phyloP scores from a whole-genome alignment of 345 rosid genomes.

The Arabidopsis suecica region DNA sequence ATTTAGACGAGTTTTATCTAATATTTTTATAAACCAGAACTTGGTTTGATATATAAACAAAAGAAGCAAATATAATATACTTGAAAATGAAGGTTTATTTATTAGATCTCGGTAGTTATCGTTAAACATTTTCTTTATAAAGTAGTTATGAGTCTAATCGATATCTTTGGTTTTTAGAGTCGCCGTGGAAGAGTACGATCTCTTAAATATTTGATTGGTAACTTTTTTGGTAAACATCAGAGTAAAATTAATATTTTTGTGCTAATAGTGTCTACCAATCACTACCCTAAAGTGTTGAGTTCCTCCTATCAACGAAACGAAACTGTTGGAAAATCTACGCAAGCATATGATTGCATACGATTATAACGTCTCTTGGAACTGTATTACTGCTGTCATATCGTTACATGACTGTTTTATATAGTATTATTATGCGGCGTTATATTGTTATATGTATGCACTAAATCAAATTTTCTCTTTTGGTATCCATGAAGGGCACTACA shows the following conservation, averaged over 20 bases:
- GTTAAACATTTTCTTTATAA: neutral
- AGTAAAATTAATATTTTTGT: no score
- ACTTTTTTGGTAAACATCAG: no score
- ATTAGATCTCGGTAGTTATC: neutral
- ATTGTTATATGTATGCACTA: neutral
- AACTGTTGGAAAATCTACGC: no score
- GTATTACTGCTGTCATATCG: conserved; percentile 7
- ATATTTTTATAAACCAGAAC: neutral
- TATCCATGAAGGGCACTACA: conserved; percentile 12
- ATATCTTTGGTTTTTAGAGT: neutral
- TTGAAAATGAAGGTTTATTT: conserved; percentile 1
- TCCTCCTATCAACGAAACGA: no score
- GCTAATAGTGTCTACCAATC: no score
- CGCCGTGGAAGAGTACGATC: neutral
- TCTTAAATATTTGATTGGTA: neutral
- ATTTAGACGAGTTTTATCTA: no score
- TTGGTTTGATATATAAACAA: conserved; percentile 11
- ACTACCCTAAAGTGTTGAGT: no score
- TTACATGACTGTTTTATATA: conserved; percentile 1
- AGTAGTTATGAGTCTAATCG: neutral
- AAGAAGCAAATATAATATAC: conserved; percentile 4
- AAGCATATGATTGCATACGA: no score
- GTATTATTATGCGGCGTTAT: neutral
- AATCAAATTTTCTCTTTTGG: conserved; percentile 3
- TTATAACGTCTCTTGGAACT: neutral